Conservation (phyloP, 2,329 filamentous ascomycete species). For the Teratosphaeria viscida region DNA sequence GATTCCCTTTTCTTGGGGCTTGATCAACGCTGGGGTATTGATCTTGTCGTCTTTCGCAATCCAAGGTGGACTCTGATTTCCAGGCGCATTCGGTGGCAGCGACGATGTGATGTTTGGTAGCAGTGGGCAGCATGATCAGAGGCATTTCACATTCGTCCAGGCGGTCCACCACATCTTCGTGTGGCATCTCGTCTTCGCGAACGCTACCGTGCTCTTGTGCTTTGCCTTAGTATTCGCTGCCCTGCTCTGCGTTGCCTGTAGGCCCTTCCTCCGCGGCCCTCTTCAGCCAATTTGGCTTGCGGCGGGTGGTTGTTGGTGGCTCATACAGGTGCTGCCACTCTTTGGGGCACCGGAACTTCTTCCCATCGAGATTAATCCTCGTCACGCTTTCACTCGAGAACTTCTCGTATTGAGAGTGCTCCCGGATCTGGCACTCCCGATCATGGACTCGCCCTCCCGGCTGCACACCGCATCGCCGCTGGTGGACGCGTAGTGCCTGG, state of each 20-base stretch:
- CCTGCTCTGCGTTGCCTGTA: not conserved
- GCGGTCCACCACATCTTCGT: not conserved
- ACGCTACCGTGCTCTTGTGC: not conserved
- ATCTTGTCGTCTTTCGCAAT: constrained; percentile 88
- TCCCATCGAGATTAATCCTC: not conserved
- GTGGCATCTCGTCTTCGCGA: not conserved
- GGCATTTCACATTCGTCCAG: not conserved
- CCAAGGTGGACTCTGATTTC: constrained; percentile 64
- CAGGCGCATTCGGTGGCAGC: not conserved
- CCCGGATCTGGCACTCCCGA: not conserved
- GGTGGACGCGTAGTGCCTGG: not conserved
- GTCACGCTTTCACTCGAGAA: not conserved
- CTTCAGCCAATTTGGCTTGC: not conserved
- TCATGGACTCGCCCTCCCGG: not conserved
- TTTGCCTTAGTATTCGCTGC: not conserved
- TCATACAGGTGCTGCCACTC: not conserved
- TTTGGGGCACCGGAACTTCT: not conserved
- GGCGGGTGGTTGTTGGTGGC: not conserved
- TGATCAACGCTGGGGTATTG: constrained; percentile 72
- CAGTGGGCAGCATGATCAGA: not conserved
- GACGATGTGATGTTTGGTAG: not conserved
- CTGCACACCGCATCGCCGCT: not conserved
- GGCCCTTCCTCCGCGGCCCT: too few relatives aligned
- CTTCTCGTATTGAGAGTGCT: not conserved
- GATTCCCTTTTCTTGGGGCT: constrained; percentile 82